Evolutionary conservation across 192 early-diverging fungal genomes (phyloP), one percentile per base, ranked within the genome.

Genomic region (Coemansia umbellata): DNA sequence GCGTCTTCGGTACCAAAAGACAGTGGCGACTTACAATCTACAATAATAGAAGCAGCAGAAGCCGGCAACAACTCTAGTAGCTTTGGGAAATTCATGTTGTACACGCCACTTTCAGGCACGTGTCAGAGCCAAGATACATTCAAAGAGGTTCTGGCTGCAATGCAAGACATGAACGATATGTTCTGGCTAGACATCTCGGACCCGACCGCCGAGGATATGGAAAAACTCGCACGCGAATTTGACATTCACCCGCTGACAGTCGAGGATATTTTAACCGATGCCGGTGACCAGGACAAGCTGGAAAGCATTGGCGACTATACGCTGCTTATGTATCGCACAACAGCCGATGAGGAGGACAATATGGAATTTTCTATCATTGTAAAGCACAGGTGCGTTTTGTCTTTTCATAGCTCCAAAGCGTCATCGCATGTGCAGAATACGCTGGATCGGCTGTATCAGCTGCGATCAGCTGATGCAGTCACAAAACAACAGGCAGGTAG

Each of bases 231-330:
- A 8, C 55, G 82, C 68, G 67, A 81, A 11, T 90, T 94, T 43
- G 79, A 75, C 17, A 85, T 97, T 15, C 94, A 97, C 62, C 91
- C 92, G 21, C 65, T 97, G 27, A 94, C 94, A 1, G 81, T 83
- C 11, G 93, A 97, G 63, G 95, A 97, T 55, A 93, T 97, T 58
- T 60, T 60, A 45, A 86, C 84, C 14, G 79, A 90, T 47, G 85
- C 41, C 8, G 30, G 23, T 17, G 36, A 33, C 53, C 27, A 22
- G 2, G 50, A 62, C 39, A 67, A 67, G 31, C 33, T 47, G 37
- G 59, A 74, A 24, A 11, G 42, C 0, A 17, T 53, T 8, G n/a
- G 28, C 26, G 43, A 45, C 23, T 55, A 50, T 36, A 17, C 21
- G 28, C 31, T 67, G 31, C 7, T 67, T 1, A 41, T 50, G 28